A percentile compares a stretch with the other conserved stretches of the same genome.
Evolutionary conservation across 768 basidiomycete species (phyloP).

Genomic region (Pleurotus salmoneostramineus): DNA sequence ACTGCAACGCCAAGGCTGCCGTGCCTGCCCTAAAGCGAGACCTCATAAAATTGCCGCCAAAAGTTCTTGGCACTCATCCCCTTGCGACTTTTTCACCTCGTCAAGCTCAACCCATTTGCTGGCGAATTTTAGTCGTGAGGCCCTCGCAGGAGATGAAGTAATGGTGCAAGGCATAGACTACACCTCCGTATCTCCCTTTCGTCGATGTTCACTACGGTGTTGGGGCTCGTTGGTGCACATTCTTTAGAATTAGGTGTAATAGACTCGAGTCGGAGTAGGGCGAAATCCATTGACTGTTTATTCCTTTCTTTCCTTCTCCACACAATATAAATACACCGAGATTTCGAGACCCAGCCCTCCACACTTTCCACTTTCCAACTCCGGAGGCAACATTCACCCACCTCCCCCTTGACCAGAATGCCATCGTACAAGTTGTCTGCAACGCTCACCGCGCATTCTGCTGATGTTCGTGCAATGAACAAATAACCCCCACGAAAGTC

Average conservation of each 20-base stretch:
- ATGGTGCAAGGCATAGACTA: slow-evolving; percentile 85
- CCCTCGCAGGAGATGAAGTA: slow-evolving; percentile 89
- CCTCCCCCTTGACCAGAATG: no score
- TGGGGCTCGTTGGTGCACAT: slow-evolving; percentile 90
- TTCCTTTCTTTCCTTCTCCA: not conserved
- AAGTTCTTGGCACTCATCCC: slow-evolving; percentile 29
- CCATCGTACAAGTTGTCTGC: slow-evolving; percentile 67
- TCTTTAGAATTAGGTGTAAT: slow-evolving; percentile 14
- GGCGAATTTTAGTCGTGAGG: slow-evolving; percentile 42
- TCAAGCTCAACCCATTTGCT: slow-evolving; percentile 32
- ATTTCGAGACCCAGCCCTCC: slow-evolving; percentile 9
- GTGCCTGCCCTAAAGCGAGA: slow-evolving; percentile 19
- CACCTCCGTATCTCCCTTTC: slow-evolving; percentile 86
- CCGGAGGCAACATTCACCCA: slow-evolving; percentile 17
- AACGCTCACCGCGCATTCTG: slow-evolving; percentile 62
- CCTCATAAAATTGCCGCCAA: not conserved
- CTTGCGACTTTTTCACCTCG: slow-evolving; percentile 35
- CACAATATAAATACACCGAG: no score
- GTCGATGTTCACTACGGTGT: slow-evolving; percentile 42
- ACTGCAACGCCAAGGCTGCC: not conserved
- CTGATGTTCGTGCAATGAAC: slow-evolving; percentile 55
- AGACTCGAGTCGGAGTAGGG: not conserved
- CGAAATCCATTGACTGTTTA: not conserved
- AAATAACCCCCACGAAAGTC: not conserved
- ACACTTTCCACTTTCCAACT: slow-evolving; percentile 22